Percentiles rank a stretch among this genome's conserved stretches.
Conservation (phyloP, 208 protist species). For the Leishmania braziliensis region DNA sequence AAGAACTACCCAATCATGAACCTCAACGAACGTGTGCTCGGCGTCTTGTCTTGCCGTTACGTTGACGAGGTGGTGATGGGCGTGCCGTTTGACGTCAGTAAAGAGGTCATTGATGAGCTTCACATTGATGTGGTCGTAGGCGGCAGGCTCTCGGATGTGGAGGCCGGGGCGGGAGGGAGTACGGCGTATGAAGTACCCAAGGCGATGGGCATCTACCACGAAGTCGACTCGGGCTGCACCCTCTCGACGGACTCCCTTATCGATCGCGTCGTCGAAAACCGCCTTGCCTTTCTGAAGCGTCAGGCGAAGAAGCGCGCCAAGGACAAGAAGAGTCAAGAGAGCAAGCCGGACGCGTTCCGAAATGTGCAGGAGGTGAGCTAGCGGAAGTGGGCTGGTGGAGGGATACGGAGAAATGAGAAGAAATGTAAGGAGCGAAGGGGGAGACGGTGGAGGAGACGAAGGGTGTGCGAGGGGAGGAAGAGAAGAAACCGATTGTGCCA, state of each 20-base stretch:
- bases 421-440: background rate
- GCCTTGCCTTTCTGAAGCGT: conserved; percentile 66
- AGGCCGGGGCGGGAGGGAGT: background rate
- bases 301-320: conserved; percentile 73
- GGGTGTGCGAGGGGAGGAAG: too few species aligned
- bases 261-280: conserved; percentile 82
- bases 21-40: conserved; percentile 97
- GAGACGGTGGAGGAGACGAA: background rate
- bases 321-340: conserved; percentile 55
- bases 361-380: conserved; percentile 71
- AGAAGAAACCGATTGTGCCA: background rate
- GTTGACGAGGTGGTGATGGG: conserved; percentile 99
- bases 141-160: conserved; percentile 60
- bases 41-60: conserved; percentile 96
- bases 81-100: conserved; percentile 93
- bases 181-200: conserved; percentile 74
- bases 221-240: conserved; percentile 68
- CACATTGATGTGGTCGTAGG: conserved; percentile 86
- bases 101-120: conserved; percentile 93
- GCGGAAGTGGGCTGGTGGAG: background rate
- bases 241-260: conserved; percentile 77
- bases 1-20: conserved; percentile 98
- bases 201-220: conserved; percentile 78
- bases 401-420: background rate
- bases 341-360: conserved; percentile 67